A percentile compares a stretch with the other conserved stretches of the same genome.
phyloP scores from a whole-genome alignment of 805 yeast species.

The Zygotorulaspora chibaensis region DNA sequence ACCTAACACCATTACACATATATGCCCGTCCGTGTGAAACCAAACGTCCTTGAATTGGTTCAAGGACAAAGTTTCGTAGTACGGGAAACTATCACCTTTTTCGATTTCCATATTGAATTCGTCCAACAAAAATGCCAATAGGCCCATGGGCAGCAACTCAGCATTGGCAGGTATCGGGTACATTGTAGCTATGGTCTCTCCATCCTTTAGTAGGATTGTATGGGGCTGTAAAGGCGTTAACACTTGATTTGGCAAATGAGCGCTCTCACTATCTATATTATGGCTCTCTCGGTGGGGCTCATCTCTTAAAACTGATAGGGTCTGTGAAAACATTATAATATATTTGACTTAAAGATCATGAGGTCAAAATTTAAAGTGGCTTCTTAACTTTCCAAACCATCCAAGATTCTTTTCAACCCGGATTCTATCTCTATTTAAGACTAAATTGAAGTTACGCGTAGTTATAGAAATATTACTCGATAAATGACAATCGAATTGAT shows the following conservation, averaged over 20 bases:
- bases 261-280: neutral
- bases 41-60: conserved; percentile 80
- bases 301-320: conserved; percentile 5
- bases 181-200: conserved; percentile 88
- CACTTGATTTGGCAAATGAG: conserved; percentile 9
- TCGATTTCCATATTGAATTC: conserved; percentile 92
- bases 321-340: conserved; percentile 7
- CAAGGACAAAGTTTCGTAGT: conserved; percentile 70
- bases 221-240: conserved; percentile 46
- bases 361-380: neutral
- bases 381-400: neutral
- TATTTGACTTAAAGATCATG: neutral
- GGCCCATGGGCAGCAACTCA: conserved; percentile 62
- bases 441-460: neutral
- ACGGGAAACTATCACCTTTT: conserved; percentile 82
- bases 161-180: conserved; percentile 72
- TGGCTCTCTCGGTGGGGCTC: neutral
- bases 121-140: conserved; percentile 77
- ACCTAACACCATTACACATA: conserved; percentile 64
- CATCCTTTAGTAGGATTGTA: conserved; percentile 77
- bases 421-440: no score
- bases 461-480: neutral
- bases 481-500: neutral
- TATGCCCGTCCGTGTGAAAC: conserved; percentile 56
- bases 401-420: no score